Evolutionary conservation across 257 asterid genomes (phyloP).

Genomic region (Ilex asprella): DNA sequence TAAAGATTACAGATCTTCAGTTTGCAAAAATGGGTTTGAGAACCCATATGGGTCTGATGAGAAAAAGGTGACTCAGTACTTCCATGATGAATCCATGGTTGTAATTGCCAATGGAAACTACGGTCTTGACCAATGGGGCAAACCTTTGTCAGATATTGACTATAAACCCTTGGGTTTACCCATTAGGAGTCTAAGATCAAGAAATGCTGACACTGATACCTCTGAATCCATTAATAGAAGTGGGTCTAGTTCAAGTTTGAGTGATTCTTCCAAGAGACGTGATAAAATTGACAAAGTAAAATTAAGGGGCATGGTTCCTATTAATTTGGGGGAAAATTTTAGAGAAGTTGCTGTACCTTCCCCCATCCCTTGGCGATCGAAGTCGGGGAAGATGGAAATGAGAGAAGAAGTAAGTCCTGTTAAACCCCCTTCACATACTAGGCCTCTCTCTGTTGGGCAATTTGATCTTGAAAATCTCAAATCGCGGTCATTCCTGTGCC

Average conservation of each 20-base stretch:
- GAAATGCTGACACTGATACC: slow-evolving; percentile 22
- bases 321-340: slow-evolving; percentile 54
- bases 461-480: slow-evolving; percentile 41
- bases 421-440: slow-evolving; percentile 24
- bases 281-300: slow-evolving; percentile 26
- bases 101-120: slow-evolving; percentile 44
- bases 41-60: slow-evolving; percentile 13
- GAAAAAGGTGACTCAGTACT: slow-evolving; percentile 23
- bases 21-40: slow-evolving; percentile 15
- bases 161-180: slow-evolving; percentile 76
- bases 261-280: slow-evolving; percentile 16
- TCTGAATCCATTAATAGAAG: slow-evolving; percentile 14
- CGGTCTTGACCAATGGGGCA: slow-evolving; percentile 19
- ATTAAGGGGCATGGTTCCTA: slow-evolving; percentile 43
- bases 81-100: slow-evolving; percentile 46
- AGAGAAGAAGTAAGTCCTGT: slow-evolving; percentile 22
- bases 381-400: slow-evolving; percentile 36
- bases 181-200: slow-evolving; percentile 62
- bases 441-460: slow-evolving; percentile 59
- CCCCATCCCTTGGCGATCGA: slow-evolving; percentile 40
- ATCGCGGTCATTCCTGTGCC: slow-evolving; percentile 23
- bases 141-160: slow-evolving; percentile 18
- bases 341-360: slow-evolving; percentile 40
- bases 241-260: slow-evolving; percentile 15
- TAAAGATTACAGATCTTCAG: slow-evolving; percentile 31